Conservation (phyloP, 768 basidiomycete species). For the Xanthoconium stramineum region DNA sequence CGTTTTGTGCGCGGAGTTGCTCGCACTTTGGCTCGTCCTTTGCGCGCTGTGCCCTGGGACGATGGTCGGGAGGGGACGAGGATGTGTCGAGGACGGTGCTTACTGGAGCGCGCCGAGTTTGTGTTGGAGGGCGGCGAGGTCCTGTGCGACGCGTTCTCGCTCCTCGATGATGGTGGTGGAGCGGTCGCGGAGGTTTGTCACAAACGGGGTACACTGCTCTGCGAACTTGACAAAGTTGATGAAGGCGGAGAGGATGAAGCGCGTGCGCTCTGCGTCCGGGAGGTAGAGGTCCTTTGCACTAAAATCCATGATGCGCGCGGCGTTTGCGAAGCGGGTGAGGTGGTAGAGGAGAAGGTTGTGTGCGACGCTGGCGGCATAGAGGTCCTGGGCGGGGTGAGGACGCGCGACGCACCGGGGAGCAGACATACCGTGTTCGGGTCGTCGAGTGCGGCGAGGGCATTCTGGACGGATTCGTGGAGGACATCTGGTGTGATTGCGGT, state of each 20-base stretch:
- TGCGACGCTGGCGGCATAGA: constrained; percentile 56
- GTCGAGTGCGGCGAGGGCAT: constrained; percentile 48
- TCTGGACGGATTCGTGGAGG: constrained; percentile 58
- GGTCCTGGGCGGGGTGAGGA: constrained; percentile 45
- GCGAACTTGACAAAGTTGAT: constrained; percentile 94
- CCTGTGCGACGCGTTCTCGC: constrained; percentile 53
- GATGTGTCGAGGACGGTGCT: constrained; percentile 12
- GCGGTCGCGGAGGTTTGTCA: constrained; percentile 58
- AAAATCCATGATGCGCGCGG: constrained; percentile 76
- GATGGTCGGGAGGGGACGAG: background rate
- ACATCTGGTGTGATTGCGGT: constrained; percentile 57
- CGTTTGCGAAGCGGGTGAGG: constrained; percentile 69
- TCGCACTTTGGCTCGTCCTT: constrained; percentile 70
- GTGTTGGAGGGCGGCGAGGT: constrained; percentile 46
- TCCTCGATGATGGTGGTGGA: constrained; percentile 57
- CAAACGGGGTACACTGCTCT: constrained; percentile 64
- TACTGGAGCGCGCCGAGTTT: constrained; percentile 59
- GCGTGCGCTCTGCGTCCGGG: constrained; percentile 74
- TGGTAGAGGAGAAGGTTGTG: constrained; percentile 69
- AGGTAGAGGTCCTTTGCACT: constrained; percentile 66
- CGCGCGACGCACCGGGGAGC: background rate
- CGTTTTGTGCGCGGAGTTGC: constrained; percentile 57
- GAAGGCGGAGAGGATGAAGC: constrained; percentile 76
- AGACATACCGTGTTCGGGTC: constrained; percentile 52
- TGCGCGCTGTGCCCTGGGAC: constrained; percentile 53